Conservation (phyloP, 192 early-diverging fungal genomes). For the Mortierella antarctica region DNA sequence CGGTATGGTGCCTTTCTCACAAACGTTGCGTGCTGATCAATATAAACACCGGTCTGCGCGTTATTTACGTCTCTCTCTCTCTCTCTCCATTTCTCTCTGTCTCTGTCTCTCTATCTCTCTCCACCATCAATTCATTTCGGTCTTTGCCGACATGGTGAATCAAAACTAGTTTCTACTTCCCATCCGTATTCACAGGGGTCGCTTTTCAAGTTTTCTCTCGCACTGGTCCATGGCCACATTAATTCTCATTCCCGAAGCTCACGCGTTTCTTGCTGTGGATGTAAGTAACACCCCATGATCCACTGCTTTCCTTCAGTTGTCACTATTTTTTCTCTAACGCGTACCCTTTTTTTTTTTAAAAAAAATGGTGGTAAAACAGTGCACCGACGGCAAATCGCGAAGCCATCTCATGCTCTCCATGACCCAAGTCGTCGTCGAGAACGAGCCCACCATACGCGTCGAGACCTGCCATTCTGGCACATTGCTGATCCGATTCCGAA, state of each 20-base stretch:
- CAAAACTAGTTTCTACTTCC: constrained; percentile 28
- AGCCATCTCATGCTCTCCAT: constrained; percentile 34
- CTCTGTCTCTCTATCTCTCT: too few species aligned
- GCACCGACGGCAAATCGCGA: not conserved
- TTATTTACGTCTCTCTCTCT: too few species aligned
- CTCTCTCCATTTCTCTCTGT: not conserved
- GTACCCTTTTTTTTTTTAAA: not conserved
- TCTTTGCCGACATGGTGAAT: not conserved
- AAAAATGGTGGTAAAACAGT: constrained; percentile 9
- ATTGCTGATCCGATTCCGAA: constrained; percentile 19
- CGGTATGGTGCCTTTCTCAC: too few species aligned
- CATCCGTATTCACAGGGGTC: constrained; percentile 1
- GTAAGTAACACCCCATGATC: constrained; percentile 2
- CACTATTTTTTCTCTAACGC: not conserved
- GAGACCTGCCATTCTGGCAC: constrained; percentile 2
- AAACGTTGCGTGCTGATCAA: too few species aligned
- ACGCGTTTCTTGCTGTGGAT: constrained; percentile 28
- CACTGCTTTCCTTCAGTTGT: not conserved
- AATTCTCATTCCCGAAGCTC: constrained; percentile 33
- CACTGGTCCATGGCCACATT: constrained; percentile 38
- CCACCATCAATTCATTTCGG: not conserved
- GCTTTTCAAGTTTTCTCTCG: constrained; percentile 8
- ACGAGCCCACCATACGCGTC: constrained; percentile 9
- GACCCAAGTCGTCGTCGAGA: not conserved
- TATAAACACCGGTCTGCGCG: too few species aligned